Evolutionary conservation across 2,329 filamentous ascomycete genomes (phyloP).

Genomic region (Aspergillus ochraceoroseus): DNA sequence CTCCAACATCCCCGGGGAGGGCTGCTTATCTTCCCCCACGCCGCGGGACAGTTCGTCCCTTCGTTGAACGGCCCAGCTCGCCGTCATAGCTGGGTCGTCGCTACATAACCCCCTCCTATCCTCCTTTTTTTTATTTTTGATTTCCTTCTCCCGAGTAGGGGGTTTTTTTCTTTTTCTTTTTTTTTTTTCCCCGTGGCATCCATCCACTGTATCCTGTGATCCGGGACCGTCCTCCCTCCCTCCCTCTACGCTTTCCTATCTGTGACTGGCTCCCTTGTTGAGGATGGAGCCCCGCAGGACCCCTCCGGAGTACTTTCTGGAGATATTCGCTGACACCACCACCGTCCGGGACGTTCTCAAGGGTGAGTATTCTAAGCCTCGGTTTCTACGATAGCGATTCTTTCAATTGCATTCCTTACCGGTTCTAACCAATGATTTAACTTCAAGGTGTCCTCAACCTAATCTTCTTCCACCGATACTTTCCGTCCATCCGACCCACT

Average conservation of each 20-base stretch:
- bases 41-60: constrained; percentile 12
- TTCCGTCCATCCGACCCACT: constrained; percentile 74
- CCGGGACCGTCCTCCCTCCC: not conserved
- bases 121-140: too few relatives aligned
- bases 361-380: constrained; percentile 55
- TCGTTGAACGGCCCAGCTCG: constrained; percentile 18
- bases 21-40: constrained; percentile 14
- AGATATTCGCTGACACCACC: constrained; percentile 84
- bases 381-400: too few relatives aligned
- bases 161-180: not conserved
- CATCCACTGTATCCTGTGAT: not conserved
- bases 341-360: constrained; percentile 90
- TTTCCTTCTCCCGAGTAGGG: not conserved
- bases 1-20: constrained; percentile 10
- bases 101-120: too few relatives aligned
- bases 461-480: constrained; percentile 98
- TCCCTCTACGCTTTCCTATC: too few relatives aligned
- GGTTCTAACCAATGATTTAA: not conserved
- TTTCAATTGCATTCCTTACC: too few relatives aligned
- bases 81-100: constrained; percentile 20
- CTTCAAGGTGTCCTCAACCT: constrained; percentile 78
- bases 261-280: constrained; percentile 6
- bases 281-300: constrained; percentile 59
- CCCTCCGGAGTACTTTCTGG: constrained; percentile 84
- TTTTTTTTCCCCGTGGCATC: not conserved